phyloP scores from a whole-genome alignment of 768 basidiomycete species.

The Kwoniella newhampshirensis region DNA sequence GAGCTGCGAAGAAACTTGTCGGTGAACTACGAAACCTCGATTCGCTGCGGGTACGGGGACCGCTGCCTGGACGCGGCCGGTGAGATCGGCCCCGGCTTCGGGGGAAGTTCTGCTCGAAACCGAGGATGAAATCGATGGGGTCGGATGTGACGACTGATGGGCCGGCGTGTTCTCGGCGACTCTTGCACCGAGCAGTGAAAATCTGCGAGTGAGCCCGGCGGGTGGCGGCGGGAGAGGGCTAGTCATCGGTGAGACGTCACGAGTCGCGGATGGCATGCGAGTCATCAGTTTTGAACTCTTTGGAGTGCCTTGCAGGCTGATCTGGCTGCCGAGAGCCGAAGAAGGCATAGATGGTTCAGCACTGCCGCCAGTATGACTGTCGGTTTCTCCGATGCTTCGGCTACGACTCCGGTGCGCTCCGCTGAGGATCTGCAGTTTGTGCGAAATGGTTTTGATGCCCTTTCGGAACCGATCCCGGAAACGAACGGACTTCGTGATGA shows the following conservation, averaged over 20 bases:
- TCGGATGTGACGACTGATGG: slow-evolving; percentile 2
- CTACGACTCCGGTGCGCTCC: slow-evolving; percentile 34
- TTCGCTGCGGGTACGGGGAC: neutral
- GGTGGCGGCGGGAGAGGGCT: slow-evolving; percentile 19
- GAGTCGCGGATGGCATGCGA: slow-evolving; percentile 5
- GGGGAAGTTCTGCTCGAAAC: slow-evolving; percentile 11
- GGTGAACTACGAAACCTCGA: slow-evolving; percentile 6
- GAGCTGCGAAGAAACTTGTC: slow-evolving; percentile 11
- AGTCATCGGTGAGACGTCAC: slow-evolving; percentile 18
- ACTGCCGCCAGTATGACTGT: slow-evolving; percentile 9
- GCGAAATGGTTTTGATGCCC: slow-evolving; percentile 42
- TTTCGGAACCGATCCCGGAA: slow-evolving; percentile 48
- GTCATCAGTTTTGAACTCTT: slow-evolving; percentile 6
- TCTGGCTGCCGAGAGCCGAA: neutral
- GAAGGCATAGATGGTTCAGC: slow-evolving; percentile 1
- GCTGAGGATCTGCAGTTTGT: slow-evolving; percentile 36
- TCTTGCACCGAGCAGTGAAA: slow-evolving; percentile 18
- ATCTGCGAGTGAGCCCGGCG: slow-evolving; percentile 14
- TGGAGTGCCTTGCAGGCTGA: slow-evolving; percentile 7
- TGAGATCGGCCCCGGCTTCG: slow-evolving; percentile 6
- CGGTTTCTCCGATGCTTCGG: slow-evolving; percentile 39
- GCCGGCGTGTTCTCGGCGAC: slow-evolving; percentile 6
- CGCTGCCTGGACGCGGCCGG: slow-evolving; percentile 1
- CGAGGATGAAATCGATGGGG: neutral
- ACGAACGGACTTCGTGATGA: slow-evolving; percentile 48